Evolutionary conservation across 2,329 filamentous ascomycete species (phyloP), one percentile per base, ranked within the genome.

Genomic region (Tolypocladium amazonense): DNA sequence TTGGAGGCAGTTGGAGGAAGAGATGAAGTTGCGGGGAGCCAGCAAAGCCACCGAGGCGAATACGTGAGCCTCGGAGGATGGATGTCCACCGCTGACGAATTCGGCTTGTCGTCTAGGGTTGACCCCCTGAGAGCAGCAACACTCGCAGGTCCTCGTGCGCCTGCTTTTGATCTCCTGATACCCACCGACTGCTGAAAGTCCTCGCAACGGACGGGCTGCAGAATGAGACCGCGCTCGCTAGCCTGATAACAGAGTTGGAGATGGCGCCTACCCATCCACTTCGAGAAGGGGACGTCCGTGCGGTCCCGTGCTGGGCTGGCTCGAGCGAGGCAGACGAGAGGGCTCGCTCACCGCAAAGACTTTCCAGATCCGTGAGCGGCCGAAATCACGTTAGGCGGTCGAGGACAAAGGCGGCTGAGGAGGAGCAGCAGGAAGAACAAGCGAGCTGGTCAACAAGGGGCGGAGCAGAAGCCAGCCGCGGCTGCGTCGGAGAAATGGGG

Each of bases 1-100:
- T 56, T 43, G 38, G 55, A 56, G 59, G 57, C 27, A 43, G 57
- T 59, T 59, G 59, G 61, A 59, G 57, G 55, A 56, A 41, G 56
- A 56, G 54, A 47, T 20, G 35, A 38, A 35, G 55, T 41, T 56
- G 25, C 39, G 55, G 50, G 50, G 50, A 15, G 50, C 20, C 50
- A 37, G 30, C 20, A 53, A 35, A 33, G 30, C 20, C 30, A 37
- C 30, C 20, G 50, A 20, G 50, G 20, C 20, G 30, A n/a, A 53
- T 35, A 15, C 20, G 30, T 23, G 50, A 23, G 50, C 50, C 50
- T n/a, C 2, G 47, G 11, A 2, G 50, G 11, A 14, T 14, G 30
- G 23, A 15, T 6, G n/a, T 38, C 43, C 12, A 35, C 33, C 30
- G 18, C 25, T 30, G 43, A 45, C 38, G 43, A 27, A 20, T 11